These are phyloP conservation scores for Blastobotrys aristatus DNA, from an alignment of 1,139 yeast genomes.

Conservation along the genomic window DNA sequence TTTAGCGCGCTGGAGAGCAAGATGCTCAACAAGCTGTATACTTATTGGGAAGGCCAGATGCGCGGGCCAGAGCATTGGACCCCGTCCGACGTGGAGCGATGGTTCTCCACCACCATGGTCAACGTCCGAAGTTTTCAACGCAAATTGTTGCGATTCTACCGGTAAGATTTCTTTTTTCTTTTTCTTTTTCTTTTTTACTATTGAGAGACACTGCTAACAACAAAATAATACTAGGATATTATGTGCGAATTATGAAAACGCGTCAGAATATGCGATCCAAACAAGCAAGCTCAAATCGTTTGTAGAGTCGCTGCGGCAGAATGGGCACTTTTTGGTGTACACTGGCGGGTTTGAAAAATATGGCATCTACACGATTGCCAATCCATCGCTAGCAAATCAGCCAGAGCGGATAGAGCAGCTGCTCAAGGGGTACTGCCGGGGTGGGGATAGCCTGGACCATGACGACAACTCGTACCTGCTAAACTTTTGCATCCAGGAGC, in stretches of 20 bases:
- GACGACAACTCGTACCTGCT: conserved; percentile 51
- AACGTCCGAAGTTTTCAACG: conserved; percentile 82
- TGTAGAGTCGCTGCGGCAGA: conserved; percentile 51
- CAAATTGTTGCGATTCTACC: conserved; percentile 72
- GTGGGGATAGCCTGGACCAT: conserved; percentile 16
- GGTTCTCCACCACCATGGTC: conserved; percentile 81
- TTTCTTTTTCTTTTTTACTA: conserved; percentile 6
- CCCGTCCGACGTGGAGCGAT: conserved; percentile 60
- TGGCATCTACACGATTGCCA: conserved; percentile 72
- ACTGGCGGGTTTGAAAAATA: conserved; percentile 69
- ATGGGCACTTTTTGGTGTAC: conserved; percentile 75
- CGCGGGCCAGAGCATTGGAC: conserved; percentile 54
- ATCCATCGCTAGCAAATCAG: conserved; percentile 46
- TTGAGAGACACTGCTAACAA: background rate
- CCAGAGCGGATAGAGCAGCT: conserved; percentile 39
- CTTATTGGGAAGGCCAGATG: conserved; percentile 69
- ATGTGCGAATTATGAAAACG: conserved; percentile 69
- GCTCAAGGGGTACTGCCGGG: conserved; percentile 34
- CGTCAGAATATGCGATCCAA: conserved; percentile 62
- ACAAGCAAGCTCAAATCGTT: conserved; percentile 46
- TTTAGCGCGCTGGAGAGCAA: conserved; percentile 55
- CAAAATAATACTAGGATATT: conserved; percentile 44
- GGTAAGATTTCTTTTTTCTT: no score
- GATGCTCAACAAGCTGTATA: conserved; percentile 61
- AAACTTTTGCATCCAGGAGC: conserved; percentile 74